Conservation (phyloP, 345 rosid species). For the Eucalyptus coolabah region DNA sequence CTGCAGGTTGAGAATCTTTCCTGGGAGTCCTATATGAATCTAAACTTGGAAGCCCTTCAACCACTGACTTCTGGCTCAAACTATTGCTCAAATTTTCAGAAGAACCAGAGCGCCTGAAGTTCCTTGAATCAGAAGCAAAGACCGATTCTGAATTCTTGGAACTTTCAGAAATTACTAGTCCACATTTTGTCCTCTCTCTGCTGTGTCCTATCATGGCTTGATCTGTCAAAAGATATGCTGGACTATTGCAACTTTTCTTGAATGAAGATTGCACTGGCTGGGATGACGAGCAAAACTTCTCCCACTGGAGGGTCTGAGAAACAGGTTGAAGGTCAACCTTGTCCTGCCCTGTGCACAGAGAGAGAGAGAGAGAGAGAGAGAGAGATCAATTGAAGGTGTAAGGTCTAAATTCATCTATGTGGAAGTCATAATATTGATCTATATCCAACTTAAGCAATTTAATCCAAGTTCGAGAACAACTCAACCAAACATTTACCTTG, state of each 20-base stretch:
- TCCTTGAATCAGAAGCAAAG: slow-evolving; percentile 32
- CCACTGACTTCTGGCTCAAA: slow-evolving; percentile 43
- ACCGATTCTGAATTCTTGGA: slow-evolving; percentile 17
- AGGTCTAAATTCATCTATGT: not conserved
- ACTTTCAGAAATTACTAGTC: slow-evolving; percentile 18
- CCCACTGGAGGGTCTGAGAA: slow-evolving; percentile 24
- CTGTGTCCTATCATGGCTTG: slow-evolving; percentile 25
- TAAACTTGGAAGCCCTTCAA: slow-evolving; percentile 31
- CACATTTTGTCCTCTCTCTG: slow-evolving; percentile 23
- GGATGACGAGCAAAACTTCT: slow-evolving; percentile 27
- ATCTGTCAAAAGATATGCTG: slow-evolving; percentile 22
- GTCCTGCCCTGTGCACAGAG: slow-evolving; percentile 25
- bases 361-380: slow-evolving; percentile 3
- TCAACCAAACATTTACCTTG: slow-evolving; percentile 24
- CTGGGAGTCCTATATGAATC: slow-evolving; percentile 32
- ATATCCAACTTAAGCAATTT: not conserved
- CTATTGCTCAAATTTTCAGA: slow-evolving; percentile 39
- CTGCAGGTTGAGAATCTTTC: slow-evolving; percentile 25
- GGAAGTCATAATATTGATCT: not conserved
- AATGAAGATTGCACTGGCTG: slow-evolving; percentile 28
- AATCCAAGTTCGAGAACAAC: not conserved
- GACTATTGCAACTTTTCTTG: slow-evolving; percentile 22
- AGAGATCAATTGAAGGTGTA: not conserved
- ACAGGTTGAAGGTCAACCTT: slow-evolving; percentile 19
- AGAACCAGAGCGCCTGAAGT: slow-evolving; percentile 41